Conservation (phyloP, 345 rosid genomes). For the Rhizophora apiculata region DNA sequence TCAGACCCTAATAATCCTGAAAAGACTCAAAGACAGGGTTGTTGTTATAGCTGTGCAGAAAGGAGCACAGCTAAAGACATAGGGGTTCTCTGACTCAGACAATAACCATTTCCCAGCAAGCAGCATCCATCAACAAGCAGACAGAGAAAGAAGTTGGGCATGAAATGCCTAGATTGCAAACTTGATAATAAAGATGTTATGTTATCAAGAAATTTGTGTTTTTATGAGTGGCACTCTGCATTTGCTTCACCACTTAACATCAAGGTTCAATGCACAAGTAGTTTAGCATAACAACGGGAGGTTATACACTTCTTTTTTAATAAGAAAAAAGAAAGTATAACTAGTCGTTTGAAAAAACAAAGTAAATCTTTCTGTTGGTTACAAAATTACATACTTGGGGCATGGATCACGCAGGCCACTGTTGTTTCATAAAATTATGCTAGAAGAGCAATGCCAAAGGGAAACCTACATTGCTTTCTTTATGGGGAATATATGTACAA, state of each 20-base stretch:
- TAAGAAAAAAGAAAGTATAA: background rate
- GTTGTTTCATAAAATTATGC: background rate
- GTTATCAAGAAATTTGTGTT: conserved; percentile 13
- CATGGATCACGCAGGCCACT: conserved; percentile 12
- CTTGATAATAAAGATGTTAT: conserved; percentile 29
- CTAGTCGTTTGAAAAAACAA: background rate
- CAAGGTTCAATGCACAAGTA: background rate
- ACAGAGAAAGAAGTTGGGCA: background rate
- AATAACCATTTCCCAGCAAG: background rate
- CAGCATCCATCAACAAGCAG: conserved; percentile 1
- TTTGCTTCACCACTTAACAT: conserved; percentile 1
- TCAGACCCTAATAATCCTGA: conserved; percentile 59
- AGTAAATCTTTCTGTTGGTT: background rate
- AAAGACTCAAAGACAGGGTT: conserved; percentile 74
- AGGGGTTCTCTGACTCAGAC: conserved; percentile 22
- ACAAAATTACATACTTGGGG: conserved; percentile 18
- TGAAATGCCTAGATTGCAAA: background rate
- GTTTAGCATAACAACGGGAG: background rate
- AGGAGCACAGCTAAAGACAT: conserved; percentile 44
- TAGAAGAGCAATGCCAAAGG: conserved; percentile 4
- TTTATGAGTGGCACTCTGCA: conserved; percentile 1
- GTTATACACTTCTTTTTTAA: too few relatives aligned
- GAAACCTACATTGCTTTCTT: conserved; percentile 19
- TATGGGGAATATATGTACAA: conserved; percentile 41
- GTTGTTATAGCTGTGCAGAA: conserved; percentile 45